Base-by-base conservation (phyloP, 2,329 filamentous ascomycete species). In the Zymoseptoria crescenta region DNA sequence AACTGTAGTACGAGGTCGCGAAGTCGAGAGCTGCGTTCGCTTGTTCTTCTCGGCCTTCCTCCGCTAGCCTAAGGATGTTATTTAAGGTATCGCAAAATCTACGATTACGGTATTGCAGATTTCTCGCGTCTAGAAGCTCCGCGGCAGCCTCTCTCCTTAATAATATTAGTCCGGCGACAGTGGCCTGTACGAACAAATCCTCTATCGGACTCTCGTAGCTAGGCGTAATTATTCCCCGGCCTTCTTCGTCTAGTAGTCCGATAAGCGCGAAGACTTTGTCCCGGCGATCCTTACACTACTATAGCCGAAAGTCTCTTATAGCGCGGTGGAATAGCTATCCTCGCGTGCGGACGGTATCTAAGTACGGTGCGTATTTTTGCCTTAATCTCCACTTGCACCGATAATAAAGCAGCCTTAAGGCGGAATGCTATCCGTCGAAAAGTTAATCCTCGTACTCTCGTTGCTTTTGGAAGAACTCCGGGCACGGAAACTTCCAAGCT, bases 241-340 rank as follows among this genome's bases (percentile, higher is more conserved):
- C 55, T 13, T 56, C 55, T 6, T 45, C 28, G 20, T 56, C 48
- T 5, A 56, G 55, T 16, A 56, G 19, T n/a, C 55, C 55, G 16
- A 56, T 19, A 4, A 56, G 30, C 8, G 55, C 55, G 29, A 27
- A 56, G 28, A 52, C 20, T 28, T 35, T 52, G n/a, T 56, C 55
- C 19, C 28, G 30, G 3, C 24, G 21, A 49, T 57, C 55, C 8
- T 28, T 13, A 49, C 55, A 57, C 24, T 57, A 49, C 28, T 52
- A 49, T 8, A n/a, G 20, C 19, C 20, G 16, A 19, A 57, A 57
- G 30, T 24, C 48, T 16, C 19, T 16, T 5, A 52, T 13, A 6
- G 55, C 49, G 13, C 21, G 48, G 29, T 57, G 24, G 21, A 57
- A 52, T 19, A 49, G 55, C n/a, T 6, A 35, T 24, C 54, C 54